These are phyloP conservation scores for Aspergillus felis DNA, from an alignment of 2,329 filamentous ascomycete genomes.

Conservation along the genomic window DNA sequence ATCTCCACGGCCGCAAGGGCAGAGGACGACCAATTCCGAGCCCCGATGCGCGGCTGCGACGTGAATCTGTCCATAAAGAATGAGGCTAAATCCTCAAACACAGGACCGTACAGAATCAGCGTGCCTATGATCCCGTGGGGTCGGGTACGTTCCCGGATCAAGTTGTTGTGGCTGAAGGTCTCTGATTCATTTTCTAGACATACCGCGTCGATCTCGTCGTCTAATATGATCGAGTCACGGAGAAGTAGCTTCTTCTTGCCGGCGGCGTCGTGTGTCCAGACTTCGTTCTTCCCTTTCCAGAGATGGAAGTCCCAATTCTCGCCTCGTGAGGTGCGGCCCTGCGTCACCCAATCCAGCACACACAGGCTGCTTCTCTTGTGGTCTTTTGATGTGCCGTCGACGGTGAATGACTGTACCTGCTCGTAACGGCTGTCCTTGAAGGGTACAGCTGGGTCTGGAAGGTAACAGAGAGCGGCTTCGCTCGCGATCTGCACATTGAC, in stretches of 20 bases:
- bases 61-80: conserved; percentile 80
- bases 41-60: conserved; percentile 74
- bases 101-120: conserved; percentile 71
- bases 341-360: conserved; percentile 89
- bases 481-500: conserved; percentile 48
- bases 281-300: conserved; percentile 83
- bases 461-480: conserved; percentile 55
- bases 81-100: conserved; percentile 61
- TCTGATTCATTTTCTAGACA: conserved; percentile 29
- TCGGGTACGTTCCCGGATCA: conserved; percentile 61
- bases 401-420: conserved; percentile 74
- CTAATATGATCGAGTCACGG: conserved; percentile 78
- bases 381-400: conserved; percentile 42
- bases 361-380: conserved; percentile 58
- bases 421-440: conserved; percentile 80
- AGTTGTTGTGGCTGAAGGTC: conserved; percentile 17
- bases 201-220: conserved; percentile 45
- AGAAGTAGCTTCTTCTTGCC: conserved; percentile 62
- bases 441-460: conserved; percentile 91
- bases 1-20: conserved; percentile 18
- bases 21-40: conserved; percentile 62
- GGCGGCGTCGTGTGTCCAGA: conserved; percentile 44
- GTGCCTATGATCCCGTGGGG: conserved; percentile 76
- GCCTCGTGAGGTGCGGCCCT: conserved; percentile 76
- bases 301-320: conserved; percentile 81